A percentile compares a stretch with the other conserved stretches of the same genome.
Evolutionary conservation across 2,329 filamentous ascomycete genomes (phyloP).

Genomic region (Exophiala sideris): DNA sequence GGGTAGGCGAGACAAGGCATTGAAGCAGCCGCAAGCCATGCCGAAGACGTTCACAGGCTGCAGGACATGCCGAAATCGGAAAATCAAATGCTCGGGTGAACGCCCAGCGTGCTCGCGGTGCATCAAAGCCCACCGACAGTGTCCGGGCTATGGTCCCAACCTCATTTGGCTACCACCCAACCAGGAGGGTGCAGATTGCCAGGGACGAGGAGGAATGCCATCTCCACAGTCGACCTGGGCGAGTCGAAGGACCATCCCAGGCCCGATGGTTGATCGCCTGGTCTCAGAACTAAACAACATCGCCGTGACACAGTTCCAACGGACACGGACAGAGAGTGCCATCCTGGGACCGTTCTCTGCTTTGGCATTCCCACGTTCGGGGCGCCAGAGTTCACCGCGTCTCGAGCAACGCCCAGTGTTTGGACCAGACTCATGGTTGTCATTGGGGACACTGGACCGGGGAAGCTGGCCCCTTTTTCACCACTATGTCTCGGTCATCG

Average conservation of each 20-base stretch:
- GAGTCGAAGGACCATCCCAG: not conserved
- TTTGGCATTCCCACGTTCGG: not conserved
- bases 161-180: not conserved
- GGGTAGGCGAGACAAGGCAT: too few species aligned
- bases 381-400: not conserved
- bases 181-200: not conserved
- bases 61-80: not conserved
- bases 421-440: not conserved
- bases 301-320: not conserved
- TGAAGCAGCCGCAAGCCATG: not conserved
- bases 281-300: not conserved
- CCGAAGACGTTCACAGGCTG: not conserved
- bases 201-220: not conserved
- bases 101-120: not conserved
- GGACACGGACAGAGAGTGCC: not conserved
- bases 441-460: not conserved
- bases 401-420: not conserved
- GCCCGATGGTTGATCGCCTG: not conserved
- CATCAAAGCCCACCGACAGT: not conserved
- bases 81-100: not conserved
- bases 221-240: not conserved
- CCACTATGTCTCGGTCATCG: not conserved
- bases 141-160: not conserved
- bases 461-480: not conserved
- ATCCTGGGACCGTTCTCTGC: not conserved